Base-by-base conservation (phyloP, 1,284 basidiomycete species). In the Coriolopsis trogii region DNA sequence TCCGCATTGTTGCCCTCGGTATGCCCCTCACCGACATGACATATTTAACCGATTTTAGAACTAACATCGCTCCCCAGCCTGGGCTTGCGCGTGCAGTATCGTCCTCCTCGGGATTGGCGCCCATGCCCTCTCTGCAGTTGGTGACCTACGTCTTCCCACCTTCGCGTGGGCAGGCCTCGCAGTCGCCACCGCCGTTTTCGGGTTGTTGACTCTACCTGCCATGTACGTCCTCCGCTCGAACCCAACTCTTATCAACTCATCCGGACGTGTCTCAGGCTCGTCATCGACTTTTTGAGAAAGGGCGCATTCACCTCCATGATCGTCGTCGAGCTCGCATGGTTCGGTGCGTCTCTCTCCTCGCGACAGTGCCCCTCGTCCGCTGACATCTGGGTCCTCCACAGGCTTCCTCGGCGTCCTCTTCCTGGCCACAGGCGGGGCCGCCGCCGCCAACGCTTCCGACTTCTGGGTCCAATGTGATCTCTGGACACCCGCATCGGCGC, bases 281-380 rank as follows among this genome's bases (percentile, higher is more conserved):
- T 54, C 10, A 50, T 65, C 37, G 63, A 65, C 41, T 21, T 59
- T 16, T 18, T 62, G 9, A 30, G 62, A 15, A 49, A 49, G 7
- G 58, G 58, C 1, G 62, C 62, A 16, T 62, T 65, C 54, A 65
- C 58, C 16, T 63, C 62, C 4, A 56, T 63, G 60, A 63, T 66
- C 40, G 55, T 63, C 20, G 52, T 63, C 15, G 64, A 66, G 51
- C 42, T 66, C 12, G 24, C 53, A 21, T 62, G 59, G 59, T 52
- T 66, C 2, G 56, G 64, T 66, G 18, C 39, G 61, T 56, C 16
- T 4, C 15, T 16, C 1, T 15, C 13, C 21, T 13, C 5, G 9
- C 10, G 12, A 13, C 12, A 12, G 3, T 13, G 6, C 9, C 4
- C 9, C 2, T n/a, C 21, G 10, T 15, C 15, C 20, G 23, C 26